Evolutionary conservation across 164 flowering plant species (phyloP).

Genomic region (Liriodendron chinense): DNA sequence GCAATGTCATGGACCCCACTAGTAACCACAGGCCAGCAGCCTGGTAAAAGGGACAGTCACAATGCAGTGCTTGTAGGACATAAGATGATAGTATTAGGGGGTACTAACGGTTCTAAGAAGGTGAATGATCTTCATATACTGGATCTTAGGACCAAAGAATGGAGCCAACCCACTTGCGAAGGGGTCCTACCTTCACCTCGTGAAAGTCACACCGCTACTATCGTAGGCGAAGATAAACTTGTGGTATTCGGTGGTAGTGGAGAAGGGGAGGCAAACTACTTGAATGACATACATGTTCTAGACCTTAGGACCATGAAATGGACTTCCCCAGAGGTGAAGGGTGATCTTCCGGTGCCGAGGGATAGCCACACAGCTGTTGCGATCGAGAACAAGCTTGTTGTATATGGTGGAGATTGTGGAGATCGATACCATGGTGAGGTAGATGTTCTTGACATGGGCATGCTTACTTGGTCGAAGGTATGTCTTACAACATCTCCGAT

Average conservation of each 20-base stretch:
- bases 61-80: constrained; percentile 64
- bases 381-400: constrained; percentile 50
- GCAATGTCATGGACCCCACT: constrained; percentile 75
- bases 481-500: background rate
- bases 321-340: constrained; percentile 62
- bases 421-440: constrained; percentile 74
- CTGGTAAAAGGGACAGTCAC: constrained; percentile 94
- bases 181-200: constrained; percentile 86
- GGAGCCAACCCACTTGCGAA: constrained; percentile 56
- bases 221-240: constrained; percentile 58
- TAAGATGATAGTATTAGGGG: constrained; percentile 89
- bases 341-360: constrained; percentile 70
- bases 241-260: constrained; percentile 97
- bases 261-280: constrained; percentile 79
- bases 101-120: constrained; percentile 83
- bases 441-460: constrained; percentile 59
- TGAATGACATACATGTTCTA: constrained; percentile 82
- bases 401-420: constrained; percentile 90
- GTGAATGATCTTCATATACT: constrained; percentile 77
- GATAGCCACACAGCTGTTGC: constrained; percentile 80
- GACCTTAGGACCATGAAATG: constrained; percentile 75
- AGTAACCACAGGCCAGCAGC: constrained; percentile 62
- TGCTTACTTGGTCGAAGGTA: constrained; percentile 76
- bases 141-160: constrained; percentile 64
- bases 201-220: constrained; percentile 83